Evolutionary conservation across 352 stramenopile species (phyloP), one percentile per base, ranked within the genome.

Genomic region (Plasmopara viticola): DNA sequence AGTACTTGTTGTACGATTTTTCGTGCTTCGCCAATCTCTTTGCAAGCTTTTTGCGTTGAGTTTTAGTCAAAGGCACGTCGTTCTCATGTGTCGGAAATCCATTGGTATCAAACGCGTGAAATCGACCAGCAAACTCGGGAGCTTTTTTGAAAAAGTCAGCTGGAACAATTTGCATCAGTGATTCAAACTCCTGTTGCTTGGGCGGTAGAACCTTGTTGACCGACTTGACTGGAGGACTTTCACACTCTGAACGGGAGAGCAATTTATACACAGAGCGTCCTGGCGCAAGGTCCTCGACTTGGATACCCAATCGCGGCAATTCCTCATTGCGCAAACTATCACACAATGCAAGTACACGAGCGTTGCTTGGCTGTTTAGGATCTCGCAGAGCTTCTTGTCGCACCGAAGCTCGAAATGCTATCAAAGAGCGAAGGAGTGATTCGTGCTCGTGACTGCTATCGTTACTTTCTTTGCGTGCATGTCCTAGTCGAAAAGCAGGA

Each of bases 1-100:
- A 90, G 49, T 75, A 87, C 59, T 84, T 90, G 5, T 34, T 51
- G 47, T 84, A 84, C 18, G 81, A 72, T 48, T 86, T 86, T 20
- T 64, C 59, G 49, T 92, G 75, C 45, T 90, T 92, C 7, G 80
- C 71, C 9, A 76, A 49, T 46, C 81, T 84, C 62, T 92, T 92
- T 0, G 59, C 14, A 6, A 93, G 64, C 51, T 93, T 93, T 53
- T 93, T 93, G 44, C 64, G 60, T 64, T 86, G 75, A 10, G 65
- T 87, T 43, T 93, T 90, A 17, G 64, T 77, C 20, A 90, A 44
- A 15, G 51, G 44, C 31, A 74, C 59, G n/a, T 60, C 41, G 31
- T 66, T 58, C 18, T 84, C 76, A 14, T 80, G 59, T 10, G 66
- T 78, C 0, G 82, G 82, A 8, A 89, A 64, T 9, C 77, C 77